A percentile compares a stretch with the other conserved stretches of the same genome.
These are phyloP conservation scores for Eutypa lata DNA, from an alignment of 2,329 filamentous ascomycete species.

Conservation along the genomic window DNA sequence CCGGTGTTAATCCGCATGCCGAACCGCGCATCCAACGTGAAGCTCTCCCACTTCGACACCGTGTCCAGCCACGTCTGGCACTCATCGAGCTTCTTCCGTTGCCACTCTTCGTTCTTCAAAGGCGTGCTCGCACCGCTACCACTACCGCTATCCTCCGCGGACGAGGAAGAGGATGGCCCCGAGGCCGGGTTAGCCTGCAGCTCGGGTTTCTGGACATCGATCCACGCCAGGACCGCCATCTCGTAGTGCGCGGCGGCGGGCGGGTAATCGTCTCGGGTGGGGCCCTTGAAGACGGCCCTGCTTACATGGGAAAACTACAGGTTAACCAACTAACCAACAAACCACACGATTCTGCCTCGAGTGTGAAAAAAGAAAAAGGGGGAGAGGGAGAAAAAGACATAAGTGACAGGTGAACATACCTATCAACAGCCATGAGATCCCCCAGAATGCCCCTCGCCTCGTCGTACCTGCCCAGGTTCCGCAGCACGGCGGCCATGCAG, in stretches of 20 bases:
- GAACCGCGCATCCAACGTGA: slow-evolving; percentile 70
- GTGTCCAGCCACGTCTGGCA: slow-evolving; percentile 65
- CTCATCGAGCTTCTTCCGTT: slow-evolving; percentile 51
- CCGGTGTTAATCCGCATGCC: slow-evolving; percentile 71
- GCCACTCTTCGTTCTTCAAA: slow-evolving; percentile 31
- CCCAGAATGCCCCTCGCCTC: slow-evolving; percentile 66
- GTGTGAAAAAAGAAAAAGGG: too few species aligned
- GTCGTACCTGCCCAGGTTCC: slow-evolving; percentile 58
- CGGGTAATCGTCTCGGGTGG: slow-evolving; percentile 65
- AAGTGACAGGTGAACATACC: slow-evolving; percentile 36
- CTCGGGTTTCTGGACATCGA: slow-evolving; percentile 51
- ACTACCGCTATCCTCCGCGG: slow-evolving; percentile 20
- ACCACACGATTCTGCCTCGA: too few species aligned
- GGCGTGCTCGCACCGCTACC: neutral
- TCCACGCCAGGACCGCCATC: slow-evolving; percentile 78
- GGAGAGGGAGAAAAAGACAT: neutral
- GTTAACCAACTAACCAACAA: too few species aligned
- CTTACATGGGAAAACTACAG: too few species aligned
- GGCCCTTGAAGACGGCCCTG: slow-evolving; percentile 55
- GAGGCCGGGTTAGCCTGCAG: too few species aligned
- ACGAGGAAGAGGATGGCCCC: too few species aligned
- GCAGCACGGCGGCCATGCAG: slow-evolving; percentile 62
- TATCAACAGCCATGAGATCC: slow-evolving; percentile 63
- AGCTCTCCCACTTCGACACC: slow-evolving; percentile 67
- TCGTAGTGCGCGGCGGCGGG: slow-evolving; percentile 80